Evolutionary conservation across 805 yeast species (phyloP).

Genomic region (Candida taoyuanica): DNA sequence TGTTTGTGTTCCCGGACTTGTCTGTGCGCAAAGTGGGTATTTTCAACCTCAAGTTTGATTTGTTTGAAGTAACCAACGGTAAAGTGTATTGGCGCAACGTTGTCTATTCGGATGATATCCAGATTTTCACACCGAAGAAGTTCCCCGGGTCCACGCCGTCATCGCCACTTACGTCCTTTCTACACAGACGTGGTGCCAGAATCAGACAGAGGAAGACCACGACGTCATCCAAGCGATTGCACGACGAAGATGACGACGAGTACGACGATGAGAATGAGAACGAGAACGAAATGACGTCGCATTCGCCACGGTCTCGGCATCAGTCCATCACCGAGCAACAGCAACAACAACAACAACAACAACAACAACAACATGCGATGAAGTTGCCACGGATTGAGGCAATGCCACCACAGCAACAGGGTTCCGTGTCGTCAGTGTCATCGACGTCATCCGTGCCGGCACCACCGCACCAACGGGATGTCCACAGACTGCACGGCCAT

Average conservation of each 20-base stretch:
- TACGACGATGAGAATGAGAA: conserved; percentile 5
- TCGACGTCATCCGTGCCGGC: neutral
- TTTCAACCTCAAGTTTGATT: conserved; percentile 25
- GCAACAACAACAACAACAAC: neutral
- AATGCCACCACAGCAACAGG: neutral
- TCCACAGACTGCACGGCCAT: neutral
- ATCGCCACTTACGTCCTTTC: conserved; percentile 27
- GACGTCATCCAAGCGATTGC: conserved; percentile 3
- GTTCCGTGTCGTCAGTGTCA: neutral
- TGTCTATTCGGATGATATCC: conserved; percentile 20
- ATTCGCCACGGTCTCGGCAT: neutral
- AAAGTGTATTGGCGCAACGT: conserved; percentile 20
- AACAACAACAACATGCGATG: no score
- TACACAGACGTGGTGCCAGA: conserved; percentile 30
- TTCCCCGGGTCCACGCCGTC: conserved; percentile 30
- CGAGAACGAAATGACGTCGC: neutral
- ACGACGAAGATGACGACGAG: conserved; percentile 5
- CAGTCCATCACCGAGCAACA: neutral
- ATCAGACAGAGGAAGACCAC: conserved; percentile 30
- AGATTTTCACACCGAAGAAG: conserved; percentile 30
- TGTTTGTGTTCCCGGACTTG: conserved; percentile 30
- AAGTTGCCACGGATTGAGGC: no score
- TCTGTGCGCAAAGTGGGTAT: conserved; percentile 27
- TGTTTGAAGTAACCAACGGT: conserved; percentile 27
- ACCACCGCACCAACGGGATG: neutral